Conservation (phyloP, 2,329 filamentous ascomycete genomes). For the Talaromyces sp. region DNA sequence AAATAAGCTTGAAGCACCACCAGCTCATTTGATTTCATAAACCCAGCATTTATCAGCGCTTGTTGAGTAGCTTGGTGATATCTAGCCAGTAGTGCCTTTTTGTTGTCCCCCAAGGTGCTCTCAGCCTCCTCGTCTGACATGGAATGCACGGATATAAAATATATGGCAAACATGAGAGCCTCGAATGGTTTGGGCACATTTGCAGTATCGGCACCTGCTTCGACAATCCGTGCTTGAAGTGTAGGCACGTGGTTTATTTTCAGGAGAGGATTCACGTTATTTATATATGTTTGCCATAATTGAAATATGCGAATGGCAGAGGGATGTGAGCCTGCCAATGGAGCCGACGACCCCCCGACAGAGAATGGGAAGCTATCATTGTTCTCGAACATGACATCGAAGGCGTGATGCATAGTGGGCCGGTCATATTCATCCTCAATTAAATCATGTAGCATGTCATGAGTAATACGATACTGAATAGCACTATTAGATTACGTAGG, state of each 20-base stretch:
- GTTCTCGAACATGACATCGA: conserved; percentile 56
- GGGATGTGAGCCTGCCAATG: conserved; percentile 48
- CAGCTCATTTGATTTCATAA: conserved; percentile 38
- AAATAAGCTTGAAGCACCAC: conserved; percentile 48
- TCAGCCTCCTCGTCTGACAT: conserved; percentile 53
- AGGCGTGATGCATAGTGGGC: conserved; percentile 55
- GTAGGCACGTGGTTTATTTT: conserved; percentile 54
- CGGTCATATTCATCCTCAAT: conserved; percentile 54
- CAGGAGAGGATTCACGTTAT: conserved; percentile 64
- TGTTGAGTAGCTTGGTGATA: conserved; percentile 46
- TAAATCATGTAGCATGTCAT: conserved; percentile 49
- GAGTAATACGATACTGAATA: conserved; percentile 48
- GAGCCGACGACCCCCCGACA: conserved; percentile 36
- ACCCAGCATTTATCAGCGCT: conserved; percentile 40
- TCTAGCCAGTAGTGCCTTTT: conserved; percentile 32
- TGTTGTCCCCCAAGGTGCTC: conserved; percentile 31
- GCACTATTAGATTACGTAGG: neutral
- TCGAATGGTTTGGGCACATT: conserved; percentile 57
- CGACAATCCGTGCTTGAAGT: conserved; percentile 59
- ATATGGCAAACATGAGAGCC: conserved; percentile 67
- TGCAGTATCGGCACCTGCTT: conserved; percentile 46
- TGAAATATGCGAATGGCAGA: conserved; percentile 51
- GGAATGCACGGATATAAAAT: conserved; percentile 56
- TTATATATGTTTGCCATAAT: conserved; percentile 65
- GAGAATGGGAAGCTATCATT: conserved; percentile 57